phyloP scores from a whole-genome alignment of 2,329 filamentous ascomycete species.

The Helminthosporium solani region DNA sequence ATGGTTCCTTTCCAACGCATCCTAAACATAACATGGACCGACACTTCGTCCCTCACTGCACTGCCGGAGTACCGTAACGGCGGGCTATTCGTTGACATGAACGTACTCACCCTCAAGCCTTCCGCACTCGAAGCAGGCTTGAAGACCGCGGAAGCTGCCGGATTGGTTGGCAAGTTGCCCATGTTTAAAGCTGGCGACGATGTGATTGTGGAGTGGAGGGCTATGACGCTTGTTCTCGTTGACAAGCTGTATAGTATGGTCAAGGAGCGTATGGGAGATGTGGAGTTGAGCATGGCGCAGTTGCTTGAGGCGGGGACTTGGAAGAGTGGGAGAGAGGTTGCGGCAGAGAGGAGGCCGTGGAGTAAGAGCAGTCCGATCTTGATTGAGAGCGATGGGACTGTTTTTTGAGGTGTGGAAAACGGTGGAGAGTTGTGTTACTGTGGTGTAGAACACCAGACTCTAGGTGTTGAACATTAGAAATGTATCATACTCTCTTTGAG shows the following conservation, averaged over 20 bases:
- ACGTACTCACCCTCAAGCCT: constrained; percentile 71
- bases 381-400: constrained; percentile 32
- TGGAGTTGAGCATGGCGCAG: constrained; percentile 75
- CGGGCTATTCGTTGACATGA: constrained; percentile 81
- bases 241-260: constrained; percentile 69
- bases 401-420: constrained; percentile 28
- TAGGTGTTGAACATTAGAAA: too few species aligned
- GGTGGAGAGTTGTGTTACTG: too few species aligned
- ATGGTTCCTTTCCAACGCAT: constrained; percentile 86
- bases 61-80: constrained; percentile 92
- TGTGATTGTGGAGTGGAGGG: constrained; percentile 75
- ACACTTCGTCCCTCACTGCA: constrained; percentile 79
- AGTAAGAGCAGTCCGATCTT: constrained; percentile 34
- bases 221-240: constrained; percentile 69
- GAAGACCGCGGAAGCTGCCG: constrained; percentile 50
- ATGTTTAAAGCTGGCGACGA: constrained; percentile 71
- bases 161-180: constrained; percentile 58
- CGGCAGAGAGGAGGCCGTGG: constrained; percentile 21
- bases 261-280: constrained; percentile 66
- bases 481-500: too few species aligned
- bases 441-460: too few species aligned
- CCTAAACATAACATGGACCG: constrained; percentile 75
- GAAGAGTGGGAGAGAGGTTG: constrained; percentile 58
- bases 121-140: constrained; percentile 68
- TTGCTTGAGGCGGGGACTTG: constrained; percentile 92